Evolutionary conservation across 352 stramenopile species (phyloP), one percentile per base, ranked within the genome.

Genomic region (Globisporangium okanoganense): DNA sequence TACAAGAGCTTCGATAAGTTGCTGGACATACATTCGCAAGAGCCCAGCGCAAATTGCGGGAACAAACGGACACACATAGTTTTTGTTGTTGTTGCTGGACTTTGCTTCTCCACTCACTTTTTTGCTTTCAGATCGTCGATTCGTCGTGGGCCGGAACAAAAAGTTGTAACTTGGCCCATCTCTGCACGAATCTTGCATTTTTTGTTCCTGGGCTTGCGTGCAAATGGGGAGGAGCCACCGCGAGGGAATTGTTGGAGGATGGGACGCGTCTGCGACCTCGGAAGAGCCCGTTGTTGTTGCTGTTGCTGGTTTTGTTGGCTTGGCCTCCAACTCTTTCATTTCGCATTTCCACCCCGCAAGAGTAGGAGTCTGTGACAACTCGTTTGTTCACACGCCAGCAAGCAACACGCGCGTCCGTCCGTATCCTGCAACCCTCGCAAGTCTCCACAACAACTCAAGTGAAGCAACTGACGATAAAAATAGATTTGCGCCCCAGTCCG

Each of bases 341-440:
- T 69, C 59, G 57, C 62, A 67, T 74, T 74, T 74, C 67, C 60
- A 69, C 67, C 58, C 49, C 61, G 63, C 47, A 36, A 73, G 57
- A 68, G 63, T 68, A 67, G 53, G 62, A 73, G 66, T 61, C 18
- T 59, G 20, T 41, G n/a, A 25, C 35, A 27, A 8, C 48, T 16
- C 16, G 24, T 24, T 31, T 10, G 6, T 35, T 31, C 40, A 22
- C 40, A 20, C 38, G 40, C 40, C 16, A n/a, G n/a, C 36, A 43
- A 50, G 20, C 22, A 33, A 13, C 24, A 27, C 41, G 20, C 16
- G 13, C 35, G 29, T 33, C n/a, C n/a, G n/a, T n/a, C 9, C 43
- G 45, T 31, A 62, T 54, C 44, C 29, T 51, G 45, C 45, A 52
- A 33, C 25, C 25, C 45, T 52, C 40, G 40, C 35, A 41, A 41